Percentiles rank a stretch among this genome's conserved stretches.
phyloP scores from a whole-genome alignment of 2,329 filamentous ascomycete genomes.

The Pseudocercospora cruenta region DNA sequence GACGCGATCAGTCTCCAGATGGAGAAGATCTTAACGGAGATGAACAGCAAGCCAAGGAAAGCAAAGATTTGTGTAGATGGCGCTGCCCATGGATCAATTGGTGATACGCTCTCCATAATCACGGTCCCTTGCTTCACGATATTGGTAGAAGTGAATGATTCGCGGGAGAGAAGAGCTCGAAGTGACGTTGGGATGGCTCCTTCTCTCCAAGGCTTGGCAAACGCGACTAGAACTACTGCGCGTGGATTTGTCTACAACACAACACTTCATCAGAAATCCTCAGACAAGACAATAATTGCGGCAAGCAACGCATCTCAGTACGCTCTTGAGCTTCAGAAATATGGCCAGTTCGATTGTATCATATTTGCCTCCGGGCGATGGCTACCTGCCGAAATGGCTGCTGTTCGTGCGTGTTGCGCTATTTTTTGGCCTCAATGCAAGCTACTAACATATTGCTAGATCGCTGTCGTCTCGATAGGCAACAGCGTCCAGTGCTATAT shows the following conservation, averaged over 20 bases:
- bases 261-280: background rate
- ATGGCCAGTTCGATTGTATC: conserved; percentile 33
- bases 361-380: conserved; percentile 51
- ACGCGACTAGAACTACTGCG: background rate
- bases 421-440: conserved; percentile 15
- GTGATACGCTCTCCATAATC: conserved; percentile 23
- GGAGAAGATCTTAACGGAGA: conserved; percentile 48
- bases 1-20: conserved; percentile 53
- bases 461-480: conserved; percentile 77
- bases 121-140: conserved; percentile 19
- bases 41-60: conserved; percentile 43
- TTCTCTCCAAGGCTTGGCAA: background rate
- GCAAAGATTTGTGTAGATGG: conserved; percentile 40
- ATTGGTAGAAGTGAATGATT: background rate
- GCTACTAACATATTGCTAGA: conserved; percentile 53
- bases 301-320: background rate
- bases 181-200: conserved; percentile 5
- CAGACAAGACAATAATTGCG: conserved; percentile 22
- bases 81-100: conserved; percentile 36
- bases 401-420: conserved; percentile 56
- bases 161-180: background rate
- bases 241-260: background rate
- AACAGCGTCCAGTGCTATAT: conserved; percentile 85
- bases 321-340: background rate
- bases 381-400: conserved; percentile 67